Evolutionary conservation across 2,329 filamentous ascomycete species (phyloP).

Genomic region (Aspergillus pseudoglaucus): DNA sequence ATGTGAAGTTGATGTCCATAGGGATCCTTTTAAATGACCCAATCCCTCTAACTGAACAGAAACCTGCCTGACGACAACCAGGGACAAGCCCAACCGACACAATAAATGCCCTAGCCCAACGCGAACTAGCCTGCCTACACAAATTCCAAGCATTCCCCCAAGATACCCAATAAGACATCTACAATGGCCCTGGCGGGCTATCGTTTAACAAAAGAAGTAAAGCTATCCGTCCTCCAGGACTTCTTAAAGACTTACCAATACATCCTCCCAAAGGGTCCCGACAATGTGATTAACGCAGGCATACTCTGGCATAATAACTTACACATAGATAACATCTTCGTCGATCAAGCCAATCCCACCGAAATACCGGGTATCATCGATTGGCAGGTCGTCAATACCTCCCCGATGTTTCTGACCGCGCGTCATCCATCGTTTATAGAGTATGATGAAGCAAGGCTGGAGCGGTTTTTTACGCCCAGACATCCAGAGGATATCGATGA

Average conservation of each 20-base stretch:
- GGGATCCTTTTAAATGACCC: too few species aligned
- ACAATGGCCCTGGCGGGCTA: constrained; percentile 9
- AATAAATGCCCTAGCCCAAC: constrained; percentile 8
- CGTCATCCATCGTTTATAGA: constrained; percentile 20
- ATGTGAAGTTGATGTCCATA: too few species aligned
- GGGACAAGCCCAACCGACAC: constrained; percentile 6
- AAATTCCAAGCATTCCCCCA: constrained; percentile 6
- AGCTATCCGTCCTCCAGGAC: constrained; percentile 17
- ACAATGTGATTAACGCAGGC: constrained; percentile 13
- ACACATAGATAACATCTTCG: constrained; percentile 28
- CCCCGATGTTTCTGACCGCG: constrained; percentile 21
- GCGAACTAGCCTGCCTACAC: constrained; percentile 10
- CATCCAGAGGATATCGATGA: constrained; percentile 8
- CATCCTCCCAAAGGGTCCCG: constrained; percentile 14
- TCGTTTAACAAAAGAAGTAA: constrained; percentile 17
- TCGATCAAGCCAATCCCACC: constrained; percentile 21
- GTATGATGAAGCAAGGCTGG: constrained; percentile 12
- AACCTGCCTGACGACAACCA: not conserved
- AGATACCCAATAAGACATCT: constrained; percentile 9
- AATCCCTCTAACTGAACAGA: too few species aligned
- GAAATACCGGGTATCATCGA: constrained; percentile 27
- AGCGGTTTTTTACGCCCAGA: constrained; percentile 7
- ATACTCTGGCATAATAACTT: constrained; percentile 27
- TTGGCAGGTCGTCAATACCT: constrained; percentile 25
- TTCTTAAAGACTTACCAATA: constrained; percentile 19